Evolutionary conservation across 768 basidiomycete species (phyloP), one percentile per base, ranked within the genome.

Genomic region (Phaffia tasmanica): DNA sequence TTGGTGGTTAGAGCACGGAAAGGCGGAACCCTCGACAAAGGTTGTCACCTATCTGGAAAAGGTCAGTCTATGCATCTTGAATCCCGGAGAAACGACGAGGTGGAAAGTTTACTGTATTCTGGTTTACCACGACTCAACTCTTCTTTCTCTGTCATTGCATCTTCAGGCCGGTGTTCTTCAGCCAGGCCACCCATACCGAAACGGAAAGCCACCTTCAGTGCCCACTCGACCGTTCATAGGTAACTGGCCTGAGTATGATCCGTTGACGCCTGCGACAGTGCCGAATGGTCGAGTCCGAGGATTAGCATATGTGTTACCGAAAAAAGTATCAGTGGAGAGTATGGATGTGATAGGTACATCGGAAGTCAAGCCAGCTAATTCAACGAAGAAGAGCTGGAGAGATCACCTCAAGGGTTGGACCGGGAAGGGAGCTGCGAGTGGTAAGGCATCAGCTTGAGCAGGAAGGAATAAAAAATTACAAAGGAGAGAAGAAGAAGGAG

Each of bases 1-100:
- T 67, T 90, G 88, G 73, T 98, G 94, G 94, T 32, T 67, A 18
- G 76, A 97, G 49, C 81, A 81, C 46, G 83, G 86, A 21, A 93
- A 92, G 0, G 94, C 94, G 46, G 76, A 82, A 68, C 94, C 94
- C 0, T 86, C 84, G 55, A 84, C 85, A 73, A 80, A 86, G 7
- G 89, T 88, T 5, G 83, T 86, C 50, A 85, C 81, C 72, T 73
- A 97, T 70, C 77, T 98, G 73, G 84, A 87, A 74, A 79, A 85
- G 81, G 94, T 91, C 72, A 73, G 87, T 48, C 35, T 42, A 42
- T 42, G 11, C 35, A 4, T 42, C 11, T 42, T 11, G 35, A 42
- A 5, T 42, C 35, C 11, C 35, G 11, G 35, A 42, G 35, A 42
- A 42, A 11, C 35, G 35, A 42, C 6, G 35, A 5, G 35, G 11